phyloP scores from a whole-genome alignment of 257 asterid genomes.

The Mitragyna speciosa region DNA sequence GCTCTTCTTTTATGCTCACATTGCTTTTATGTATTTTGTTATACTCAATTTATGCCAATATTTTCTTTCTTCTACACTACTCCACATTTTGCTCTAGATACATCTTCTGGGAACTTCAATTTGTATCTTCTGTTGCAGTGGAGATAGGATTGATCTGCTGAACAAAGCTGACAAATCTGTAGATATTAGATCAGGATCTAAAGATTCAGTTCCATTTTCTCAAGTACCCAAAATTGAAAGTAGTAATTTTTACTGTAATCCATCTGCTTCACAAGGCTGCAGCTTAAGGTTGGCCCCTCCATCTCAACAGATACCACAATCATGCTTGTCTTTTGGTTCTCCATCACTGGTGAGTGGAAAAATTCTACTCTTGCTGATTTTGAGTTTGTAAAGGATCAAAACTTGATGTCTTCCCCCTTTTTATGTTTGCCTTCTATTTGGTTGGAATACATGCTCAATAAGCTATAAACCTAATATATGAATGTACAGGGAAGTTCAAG shows the following conservation, averaged over 20 bases:
- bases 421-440: background rate
- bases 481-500: constrained; percentile 47
- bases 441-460: background rate
- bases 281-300: constrained; percentile 38
- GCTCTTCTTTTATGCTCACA: background rate
- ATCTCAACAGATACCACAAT: constrained; percentile 35
- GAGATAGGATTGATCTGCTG: constrained; percentile 31
- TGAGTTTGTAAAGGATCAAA: constrained; percentile 16
- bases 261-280: constrained; percentile 36
- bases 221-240: constrained; percentile 29
- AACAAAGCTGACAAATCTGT: constrained; percentile 34
- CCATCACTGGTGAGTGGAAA: constrained; percentile 40
- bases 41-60: background rate
- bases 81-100: background rate
- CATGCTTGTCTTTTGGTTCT: constrained; percentile 39
- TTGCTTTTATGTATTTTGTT: background rate
- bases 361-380: constrained; percentile 12
- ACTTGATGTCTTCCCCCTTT: background rate
- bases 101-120: constrained; percentile 15
- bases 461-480: background rate
- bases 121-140: constrained; percentile 33
- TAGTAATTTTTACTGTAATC: constrained; percentile 31
- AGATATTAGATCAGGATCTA: constrained; percentile 31
- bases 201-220: constrained; percentile 24
- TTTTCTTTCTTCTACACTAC: constrained; percentile 10